Percentiles rank a stretch among this genome's conserved stretches.
Conservation (phyloP, 139 green algal species). For the Chlamydomonas sp. region DNA sequence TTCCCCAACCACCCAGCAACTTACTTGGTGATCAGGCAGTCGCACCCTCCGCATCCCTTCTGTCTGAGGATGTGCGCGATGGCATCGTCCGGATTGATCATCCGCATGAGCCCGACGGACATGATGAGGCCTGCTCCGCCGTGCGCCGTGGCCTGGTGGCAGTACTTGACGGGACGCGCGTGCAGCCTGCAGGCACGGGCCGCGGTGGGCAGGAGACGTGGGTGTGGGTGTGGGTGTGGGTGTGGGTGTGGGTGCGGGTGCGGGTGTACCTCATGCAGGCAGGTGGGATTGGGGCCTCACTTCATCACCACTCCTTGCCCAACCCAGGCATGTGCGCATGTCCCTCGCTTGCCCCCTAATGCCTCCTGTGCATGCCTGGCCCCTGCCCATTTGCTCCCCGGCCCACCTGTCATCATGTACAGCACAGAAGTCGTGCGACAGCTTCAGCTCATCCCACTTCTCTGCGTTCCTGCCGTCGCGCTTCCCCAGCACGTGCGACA, state of each 20-base stretch:
- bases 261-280: too few species aligned
- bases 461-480: not conserved
- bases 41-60: constrained; percentile 12
- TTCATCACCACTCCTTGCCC: too few species aligned
- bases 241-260: too few species aligned
- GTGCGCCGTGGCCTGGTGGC: not conserved
- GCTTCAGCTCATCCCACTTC: constrained; percentile 1
- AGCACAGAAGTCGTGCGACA: constrained; percentile 17
- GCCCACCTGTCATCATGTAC: constrained; percentile 6
- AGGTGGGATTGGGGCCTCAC: too few species aligned
- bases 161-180: not conserved
- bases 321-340: too few species aligned
- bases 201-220: not conserved
- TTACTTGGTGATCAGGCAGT: constrained; percentile 32
- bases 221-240: too few species aligned
- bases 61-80: constrained; percentile 8
- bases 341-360: too few species aligned
- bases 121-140: constrained; percentile 32
- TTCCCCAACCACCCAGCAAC: not conserved
- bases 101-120: constrained; percentile 24
- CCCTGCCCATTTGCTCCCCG: not conserved
- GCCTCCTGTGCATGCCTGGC: too few species aligned
- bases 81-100: not conserved
- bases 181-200: not conserved
- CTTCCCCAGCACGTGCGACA: constrained; percentile 13